These are phyloP conservation scores for Fusarium sarcochroum DNA, from an alignment of 2,329 filamentous ascomycete species.

Conservation along the genomic window DNA sequence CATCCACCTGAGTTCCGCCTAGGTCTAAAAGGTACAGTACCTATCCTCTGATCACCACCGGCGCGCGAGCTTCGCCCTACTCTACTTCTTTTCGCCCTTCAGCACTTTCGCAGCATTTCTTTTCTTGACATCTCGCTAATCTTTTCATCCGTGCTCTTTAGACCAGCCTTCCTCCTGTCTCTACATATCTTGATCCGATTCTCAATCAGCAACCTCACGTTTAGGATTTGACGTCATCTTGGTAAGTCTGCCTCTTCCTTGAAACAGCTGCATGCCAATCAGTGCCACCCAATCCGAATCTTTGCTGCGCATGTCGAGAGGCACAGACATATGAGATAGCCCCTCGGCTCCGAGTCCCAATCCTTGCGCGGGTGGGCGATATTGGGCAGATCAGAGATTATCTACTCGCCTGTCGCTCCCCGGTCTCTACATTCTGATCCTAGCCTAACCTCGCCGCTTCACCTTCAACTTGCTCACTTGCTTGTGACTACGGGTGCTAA, in stretches of 20 bases:
- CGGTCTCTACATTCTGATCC: neutral
- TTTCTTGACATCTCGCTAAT: neutral
- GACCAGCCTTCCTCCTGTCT: constrained; percentile 21
- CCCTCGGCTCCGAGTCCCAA: neutral
- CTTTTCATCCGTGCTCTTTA: constrained; percentile 5
- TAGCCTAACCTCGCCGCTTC: constrained; percentile 10
- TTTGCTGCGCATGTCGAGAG: constrained; percentile 22
- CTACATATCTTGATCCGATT: constrained; percentile 8
- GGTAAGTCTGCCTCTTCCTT: constrained; percentile 42
- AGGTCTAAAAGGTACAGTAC: constrained; percentile 25
- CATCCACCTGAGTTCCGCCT: constrained; percentile 28
- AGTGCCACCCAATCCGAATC: constrained; percentile 24
- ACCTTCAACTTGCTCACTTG: constrained; percentile 1
- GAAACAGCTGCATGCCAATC: constrained; percentile 31
- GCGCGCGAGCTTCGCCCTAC: constrained; percentile 9
- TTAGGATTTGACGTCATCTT: constrained; percentile 47
- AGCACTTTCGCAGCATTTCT: constrained; percentile 8
- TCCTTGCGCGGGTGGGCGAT: constrained; percentile 11
- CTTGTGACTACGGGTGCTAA: constrained; percentile 26
- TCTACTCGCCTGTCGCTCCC: neutral
- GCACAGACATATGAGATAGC: constrained; percentile 11
- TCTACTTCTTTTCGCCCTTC: neutral
- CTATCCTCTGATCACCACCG: constrained; percentile 12
- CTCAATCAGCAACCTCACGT: constrained; percentile 17
- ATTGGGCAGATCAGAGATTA: constrained; percentile 9